Evolutionary conservation across 768 basidiomycete species (phyloP), one percentile per base, ranked within the genome.

Genomic region (Tulasnella sp.): DNA sequence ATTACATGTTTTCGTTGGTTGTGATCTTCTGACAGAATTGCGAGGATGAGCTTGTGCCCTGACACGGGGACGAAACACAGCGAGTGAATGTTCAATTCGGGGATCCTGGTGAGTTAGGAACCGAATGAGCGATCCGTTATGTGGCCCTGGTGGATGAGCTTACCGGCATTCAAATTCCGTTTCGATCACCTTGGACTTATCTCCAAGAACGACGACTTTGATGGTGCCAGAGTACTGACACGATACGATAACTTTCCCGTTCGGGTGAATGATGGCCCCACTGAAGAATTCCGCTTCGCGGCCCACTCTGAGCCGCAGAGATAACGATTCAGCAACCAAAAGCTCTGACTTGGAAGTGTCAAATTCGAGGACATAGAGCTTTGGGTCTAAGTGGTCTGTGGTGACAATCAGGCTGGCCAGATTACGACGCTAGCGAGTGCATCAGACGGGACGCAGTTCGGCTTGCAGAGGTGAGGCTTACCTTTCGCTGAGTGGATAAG

Each of bases 381-480:
- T 90, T 12, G 94, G 92, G 44, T 93, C 90, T 0, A 94, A 93
- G 82, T 94, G 93, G 80, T 93, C 93, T 0, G 92, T 88, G 83
- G 95, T 87, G 42, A 94, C 87, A 31, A 94, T 84, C 19, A 95
- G 82, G 83, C 90, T 90, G 87, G 21, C 56, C 62, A 71, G 21
- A 18, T 58, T 42, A 44, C 71, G 36, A 62, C 56, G 79, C 77
- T 56, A 36, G 39, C 79, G 46, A 18, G 44, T 71, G 24, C 68
- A 58, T 76, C 46, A 52, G 48, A 62, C 78, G 42, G 79, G 16
- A 4, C n/a, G 39, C 21, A 40, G 44, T 27, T 24, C 38, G 48
- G 46, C 19, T 44, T 31, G n/a, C 46, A 38, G 44, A 10, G 19
- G 71, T 88, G 56, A 83, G 83, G 93, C 39, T 92, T 85, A 24